Base-by-base conservation (phyloP, 2,329 filamentous ascomycete genomes). In the Verticillium albo-atrum region DNA sequence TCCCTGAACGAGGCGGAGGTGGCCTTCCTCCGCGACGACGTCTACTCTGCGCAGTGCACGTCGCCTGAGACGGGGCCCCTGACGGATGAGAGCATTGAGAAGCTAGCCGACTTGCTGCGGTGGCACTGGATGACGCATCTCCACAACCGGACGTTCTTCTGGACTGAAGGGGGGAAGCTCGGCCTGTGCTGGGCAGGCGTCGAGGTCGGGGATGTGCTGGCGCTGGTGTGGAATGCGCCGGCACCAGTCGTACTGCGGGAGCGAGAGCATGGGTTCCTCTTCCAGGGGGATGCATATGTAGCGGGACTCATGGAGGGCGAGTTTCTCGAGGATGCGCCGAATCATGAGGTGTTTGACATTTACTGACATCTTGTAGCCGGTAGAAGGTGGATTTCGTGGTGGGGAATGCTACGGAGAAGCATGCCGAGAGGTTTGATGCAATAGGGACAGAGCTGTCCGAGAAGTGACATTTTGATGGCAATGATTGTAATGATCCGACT, bases 291-390 rank as follows among this genome's bases (percentile, higher is more conserved):
- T 37, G 58, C 64, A 6, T 63, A 67, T 54, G 60, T 66, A 4
- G 62, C 65, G 30, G 62, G 64, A 4, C 64, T 66, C 25, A 66
- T 66, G 65, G 28, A 57, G 32, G 65, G 64, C 6, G 62, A 65
- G 54, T 65, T 65, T 27, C 55, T 65, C 1, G 23, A 47, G 27
- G 64, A 57, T 4, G 27, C 50, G 10, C 65, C 61, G 32, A 6
- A 17, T 15, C 28, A 59, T 20, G 23, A 35, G 34, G 55, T 50
- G 27, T 57, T 57, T 32, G 27, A 54, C 20, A 30, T 54, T n/a
- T 47, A 23, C 20, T 47, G 42, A 47, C 5, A 9, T 6, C 1
- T 20, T n/a, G 34, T 6, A 15, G 34, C 34, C 9, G 30, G 7
- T 32, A 14, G 10, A 32, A 32, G 30, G 9, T 32, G 14, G 30